These are phyloP conservation scores for Geum urbanum DNA, from an alignment of 306 rosid species.

Conservation along the genomic window DNA sequence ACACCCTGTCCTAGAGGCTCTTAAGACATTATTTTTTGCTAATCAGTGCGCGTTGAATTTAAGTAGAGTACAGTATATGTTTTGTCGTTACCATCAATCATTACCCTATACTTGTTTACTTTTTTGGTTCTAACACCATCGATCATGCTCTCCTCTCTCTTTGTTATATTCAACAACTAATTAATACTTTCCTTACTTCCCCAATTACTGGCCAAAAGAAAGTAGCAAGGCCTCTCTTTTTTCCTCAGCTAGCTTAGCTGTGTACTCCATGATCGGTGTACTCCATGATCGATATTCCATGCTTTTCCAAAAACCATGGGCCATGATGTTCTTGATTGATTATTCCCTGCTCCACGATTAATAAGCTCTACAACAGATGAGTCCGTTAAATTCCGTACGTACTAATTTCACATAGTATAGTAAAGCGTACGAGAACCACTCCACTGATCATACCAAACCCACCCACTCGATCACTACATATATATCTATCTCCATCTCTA, in stretches of 20 bases:
- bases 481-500: not conserved
- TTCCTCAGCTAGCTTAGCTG: not conserved
- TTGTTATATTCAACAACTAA: not conserved
- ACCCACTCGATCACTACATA: not conserved
- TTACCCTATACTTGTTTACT: not conserved
- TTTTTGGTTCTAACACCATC: not conserved
- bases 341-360: not conserved
- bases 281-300: not conserved
- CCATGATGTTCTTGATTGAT: not conserved
- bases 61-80: too few relatives aligned
- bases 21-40: too few relatives aligned
- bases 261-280: too few relatives aligned
- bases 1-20: too few relatives aligned
- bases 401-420: not conserved
- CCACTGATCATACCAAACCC: constrained; percentile 6
- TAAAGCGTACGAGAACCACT: constrained; percentile 10
- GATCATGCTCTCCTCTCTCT: not conserved
- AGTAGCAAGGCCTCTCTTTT: too few relatives aligned
- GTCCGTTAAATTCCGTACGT: constrained; percentile 11
- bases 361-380: not conserved
- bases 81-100: not conserved
- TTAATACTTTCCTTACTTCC: not conserved
- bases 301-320: constrained; percentile 2
- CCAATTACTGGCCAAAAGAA: constrained; percentile 1
- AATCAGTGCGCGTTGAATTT: too few relatives aligned